A percentile compares a stretch with the other conserved stretches of the same genome.
Evolutionary conservation across 306 rosid species (phyloP).

Genomic region (Vigna hirtella): DNA sequence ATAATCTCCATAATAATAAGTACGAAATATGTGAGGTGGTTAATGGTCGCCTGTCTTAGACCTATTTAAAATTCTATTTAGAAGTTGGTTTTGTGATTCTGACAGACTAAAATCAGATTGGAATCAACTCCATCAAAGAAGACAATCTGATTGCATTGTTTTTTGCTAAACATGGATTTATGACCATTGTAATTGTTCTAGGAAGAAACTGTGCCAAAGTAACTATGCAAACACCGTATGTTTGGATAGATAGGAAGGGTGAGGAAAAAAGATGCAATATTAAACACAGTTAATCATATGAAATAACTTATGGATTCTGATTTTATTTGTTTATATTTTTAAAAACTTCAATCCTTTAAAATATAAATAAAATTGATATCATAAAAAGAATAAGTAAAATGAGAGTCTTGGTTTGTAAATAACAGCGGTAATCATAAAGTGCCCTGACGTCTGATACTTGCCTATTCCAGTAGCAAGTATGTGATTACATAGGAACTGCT

Average conservation of each 20-base stretch:
- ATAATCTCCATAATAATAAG: neutral
- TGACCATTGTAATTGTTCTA: slow-evolving; percentile 29
- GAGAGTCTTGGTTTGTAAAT: slow-evolving; percentile 24
- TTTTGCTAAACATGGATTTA: slow-evolving; percentile 29
- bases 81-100: slow-evolving; percentile 30
- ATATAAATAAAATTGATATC: neutral
- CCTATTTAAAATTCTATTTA: neutral
- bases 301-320: neutral
- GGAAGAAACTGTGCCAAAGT: neutral
- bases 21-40: neutral
- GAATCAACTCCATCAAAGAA: neutral
- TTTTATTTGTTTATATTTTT: slow-evolving; percentile 2
- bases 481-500: slow-evolving; percentile 26
- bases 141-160: slow-evolving; percentile 29
- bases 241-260: neutral
- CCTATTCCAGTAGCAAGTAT: slow-evolving; percentile 7
- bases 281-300: neutral
- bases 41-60: neutral
- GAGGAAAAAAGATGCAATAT: neutral
- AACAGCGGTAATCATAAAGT: slow-evolving; percentile 42
- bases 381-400: slow-evolving; percentile 5
- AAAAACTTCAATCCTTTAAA: neutral
- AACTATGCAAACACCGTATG: neutral
- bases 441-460: slow-evolving; percentile 1
- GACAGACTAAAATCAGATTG: neutral